Percentiles rank a stretch among this genome's conserved stretches.
Evolutionary conservation across 2,329 filamentous ascomycete species (phyloP).

Genomic region (Aspergillus arachidicola): DNA sequence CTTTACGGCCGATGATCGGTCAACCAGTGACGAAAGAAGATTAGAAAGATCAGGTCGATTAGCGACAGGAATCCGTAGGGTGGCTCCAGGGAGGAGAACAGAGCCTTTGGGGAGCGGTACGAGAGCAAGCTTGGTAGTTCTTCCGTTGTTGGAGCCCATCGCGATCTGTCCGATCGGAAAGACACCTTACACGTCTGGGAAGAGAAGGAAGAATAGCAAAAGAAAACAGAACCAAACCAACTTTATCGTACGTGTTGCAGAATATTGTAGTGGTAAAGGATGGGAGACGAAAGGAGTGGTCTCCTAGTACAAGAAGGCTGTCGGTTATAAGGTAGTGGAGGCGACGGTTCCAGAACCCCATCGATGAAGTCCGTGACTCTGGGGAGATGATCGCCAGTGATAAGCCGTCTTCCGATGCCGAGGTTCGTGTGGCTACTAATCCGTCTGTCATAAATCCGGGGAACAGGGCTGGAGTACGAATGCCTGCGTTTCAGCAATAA

Average conservation of each 20-base stretch:
- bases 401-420: slow-evolving; percentile 38
- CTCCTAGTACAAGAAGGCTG: slow-evolving; percentile 2
- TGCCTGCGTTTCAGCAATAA: background rate
- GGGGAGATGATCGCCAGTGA: slow-evolving; percentile 32
- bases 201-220: background rate
- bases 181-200: background rate
- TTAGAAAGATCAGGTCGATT: slow-evolving; percentile 86
- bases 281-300: background rate
- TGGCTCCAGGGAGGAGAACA: slow-evolving; percentile 82
- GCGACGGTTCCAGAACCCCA: slow-evolving; percentile 35
- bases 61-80: slow-evolving; percentile 80
- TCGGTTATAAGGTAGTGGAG: slow-evolving; percentile 19
- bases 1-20: slow-evolving; percentile 67
- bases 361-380: slow-evolving; percentile 30
- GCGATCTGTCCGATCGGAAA: slow-evolving; percentile 15
- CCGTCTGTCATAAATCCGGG: slow-evolving; percentile 23
- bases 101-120: slow-evolving; percentile 79
- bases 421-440: slow-evolving; percentile 33
- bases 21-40: slow-evolving; percentile 82
- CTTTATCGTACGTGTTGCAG: background rate
- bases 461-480: background rate
- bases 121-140: slow-evolving; percentile 63
- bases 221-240: slow-evolving; percentile 5
- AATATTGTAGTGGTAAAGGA: background rate
- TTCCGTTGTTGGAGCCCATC: slow-evolving; percentile 43